phyloP scores from a whole-genome alignment of 2,329 filamentous ascomycete genomes.

The Penicillium oxalicum region DNA sequence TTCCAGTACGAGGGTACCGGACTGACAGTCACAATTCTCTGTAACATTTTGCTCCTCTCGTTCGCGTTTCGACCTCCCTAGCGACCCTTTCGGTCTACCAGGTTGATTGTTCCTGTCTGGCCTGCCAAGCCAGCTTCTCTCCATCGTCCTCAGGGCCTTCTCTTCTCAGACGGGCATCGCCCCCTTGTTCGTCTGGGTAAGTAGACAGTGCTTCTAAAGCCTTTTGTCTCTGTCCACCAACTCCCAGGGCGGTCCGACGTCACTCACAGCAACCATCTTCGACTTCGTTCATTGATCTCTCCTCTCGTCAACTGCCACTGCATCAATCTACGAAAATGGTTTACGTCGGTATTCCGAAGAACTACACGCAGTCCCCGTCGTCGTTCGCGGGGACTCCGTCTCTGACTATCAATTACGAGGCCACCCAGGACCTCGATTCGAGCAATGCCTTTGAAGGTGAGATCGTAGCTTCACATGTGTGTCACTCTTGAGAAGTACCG shows the following conservation, averaged over 20 bases:
- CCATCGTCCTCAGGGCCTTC: constrained; percentile 75
- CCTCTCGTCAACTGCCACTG: constrained; percentile 16
- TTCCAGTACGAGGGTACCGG: constrained; percentile 57
- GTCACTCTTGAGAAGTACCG: neutral
- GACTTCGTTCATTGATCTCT: constrained; percentile 11
- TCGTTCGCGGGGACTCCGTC: constrained; percentile 72
- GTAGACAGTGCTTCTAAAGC: constrained; percentile 87
- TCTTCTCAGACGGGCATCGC: constrained; percentile 89
- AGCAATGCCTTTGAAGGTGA: constrained; percentile 91
- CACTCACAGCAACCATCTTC: constrained; percentile 11
- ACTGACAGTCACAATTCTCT: constrained; percentile 77
- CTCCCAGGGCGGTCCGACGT: constrained; percentile 21
- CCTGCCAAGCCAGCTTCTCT: constrained; percentile 67
- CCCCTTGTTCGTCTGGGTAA: constrained; percentile 85
- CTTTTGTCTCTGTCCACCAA: constrained; percentile 25
- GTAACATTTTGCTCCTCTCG: constrained; percentile 67
- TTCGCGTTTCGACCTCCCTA: constrained; percentile 87
- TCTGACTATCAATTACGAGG: constrained; percentile 94
- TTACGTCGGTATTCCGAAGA: constrained; percentile 69
- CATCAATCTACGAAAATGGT: constrained; percentile 63
- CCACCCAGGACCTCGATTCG: constrained; percentile 86
- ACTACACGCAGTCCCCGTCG: constrained; percentile 77
- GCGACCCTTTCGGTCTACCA: constrained; percentile 53
- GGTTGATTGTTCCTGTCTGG: constrained; percentile 62
- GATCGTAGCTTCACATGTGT: constrained; percentile 7